phyloP scores from a whole-genome alignment of 108 stramenopile species.

The Halocafeteria seosinensis region DNA sequence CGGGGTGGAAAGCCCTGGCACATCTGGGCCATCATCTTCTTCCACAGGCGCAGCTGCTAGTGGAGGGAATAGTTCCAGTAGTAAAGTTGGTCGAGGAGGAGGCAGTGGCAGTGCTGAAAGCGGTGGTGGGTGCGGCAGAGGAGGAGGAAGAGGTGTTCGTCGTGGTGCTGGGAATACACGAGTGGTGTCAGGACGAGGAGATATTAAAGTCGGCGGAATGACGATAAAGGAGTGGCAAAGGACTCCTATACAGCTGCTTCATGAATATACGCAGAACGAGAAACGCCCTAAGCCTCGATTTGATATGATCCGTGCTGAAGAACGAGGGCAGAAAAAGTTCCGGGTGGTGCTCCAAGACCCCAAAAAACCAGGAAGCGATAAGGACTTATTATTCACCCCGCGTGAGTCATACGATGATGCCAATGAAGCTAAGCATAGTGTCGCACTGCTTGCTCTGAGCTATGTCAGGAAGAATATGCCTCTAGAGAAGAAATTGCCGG shows the following conservation, averaged over 20 bases:
- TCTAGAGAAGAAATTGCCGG: constrained; percentile 69
- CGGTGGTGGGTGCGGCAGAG: no score
- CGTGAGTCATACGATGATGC: constrained; percentile 40
- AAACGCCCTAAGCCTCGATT: constrained; percentile 43
- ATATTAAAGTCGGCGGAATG: constrained; percentile 46
- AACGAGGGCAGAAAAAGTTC: constrained; percentile 17
- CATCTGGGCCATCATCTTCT: no score
- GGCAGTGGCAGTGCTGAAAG: no score
- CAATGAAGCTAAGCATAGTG: constrained; percentile 63
- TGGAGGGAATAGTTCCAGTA: no score
- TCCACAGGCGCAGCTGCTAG: no score
- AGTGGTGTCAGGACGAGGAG: constrained; percentile 10
- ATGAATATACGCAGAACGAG: constrained; percentile 45
- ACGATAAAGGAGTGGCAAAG: constrained; percentile 64
- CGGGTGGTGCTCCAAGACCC: constrained; percentile 57
- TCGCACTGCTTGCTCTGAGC: constrained; percentile 58
- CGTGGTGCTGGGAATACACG: no score
- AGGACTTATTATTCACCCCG: constrained; percentile 59
- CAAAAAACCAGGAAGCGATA: constrained; percentile 37
- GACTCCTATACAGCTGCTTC: constrained; percentile 51
- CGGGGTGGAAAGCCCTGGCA: no score
- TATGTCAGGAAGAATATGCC: constrained; percentile 55
- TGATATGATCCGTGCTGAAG: constrained; percentile 6
- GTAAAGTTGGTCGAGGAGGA: no score
- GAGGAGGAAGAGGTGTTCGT: no score